Conservation (phyloP, 441 rosid genomes). For the Daphne laureola region DNA sequence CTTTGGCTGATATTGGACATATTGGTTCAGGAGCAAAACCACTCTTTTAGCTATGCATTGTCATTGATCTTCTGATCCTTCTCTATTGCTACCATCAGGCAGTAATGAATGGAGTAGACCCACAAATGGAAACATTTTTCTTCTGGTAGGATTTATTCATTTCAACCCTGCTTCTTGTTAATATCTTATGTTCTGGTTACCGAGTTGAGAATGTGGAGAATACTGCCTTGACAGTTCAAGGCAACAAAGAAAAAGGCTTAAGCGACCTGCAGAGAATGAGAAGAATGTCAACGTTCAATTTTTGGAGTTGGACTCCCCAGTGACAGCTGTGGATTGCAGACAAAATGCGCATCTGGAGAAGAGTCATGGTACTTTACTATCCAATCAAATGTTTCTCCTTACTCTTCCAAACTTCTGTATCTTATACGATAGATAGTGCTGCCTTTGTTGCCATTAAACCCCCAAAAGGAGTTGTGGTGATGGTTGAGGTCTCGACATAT, state of each 20-base stretch:
- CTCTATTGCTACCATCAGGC: slow-evolving; percentile 35
- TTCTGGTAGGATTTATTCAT: slow-evolving; percentile 40
- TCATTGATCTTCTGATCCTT: too few relatives aligned
- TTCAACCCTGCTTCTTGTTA: slow-evolving; percentile 7
- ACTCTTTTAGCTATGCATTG: too few relatives aligned
- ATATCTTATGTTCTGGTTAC: slow-evolving; percentile 3
- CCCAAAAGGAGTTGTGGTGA: too few relatives aligned
- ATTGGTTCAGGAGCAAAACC: neutral
- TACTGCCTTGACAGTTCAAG: slow-evolving; percentile 37
- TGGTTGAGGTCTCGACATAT: too few relatives aligned
- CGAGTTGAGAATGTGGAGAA: slow-evolving; percentile 15
- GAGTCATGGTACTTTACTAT: slow-evolving; percentile 32
- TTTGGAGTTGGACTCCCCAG: slow-evolving; percentile 60
- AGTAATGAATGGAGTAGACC: slow-evolving; percentile 36
- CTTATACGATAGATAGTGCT: too few relatives aligned
- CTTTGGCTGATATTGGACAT: neutral
- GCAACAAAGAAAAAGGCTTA: slow-evolving; percentile 32
- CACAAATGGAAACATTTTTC: slow-evolving; percentile 40
- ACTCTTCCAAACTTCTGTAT: too few relatives aligned
- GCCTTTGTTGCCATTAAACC: too few relatives aligned
- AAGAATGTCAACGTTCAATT: slow-evolving; percentile 43
- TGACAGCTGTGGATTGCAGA: slow-evolving; percentile 26
- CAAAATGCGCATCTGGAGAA: slow-evolving; percentile 31
- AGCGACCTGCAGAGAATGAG: slow-evolving; percentile 20
- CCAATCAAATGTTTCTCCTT: too few relatives aligned